These are phyloP conservation scores for Sphagnum tenellum DNA, from an alignment of 225 moss, liverwort and hornwort species.

Conservation along the genomic window DNA sequence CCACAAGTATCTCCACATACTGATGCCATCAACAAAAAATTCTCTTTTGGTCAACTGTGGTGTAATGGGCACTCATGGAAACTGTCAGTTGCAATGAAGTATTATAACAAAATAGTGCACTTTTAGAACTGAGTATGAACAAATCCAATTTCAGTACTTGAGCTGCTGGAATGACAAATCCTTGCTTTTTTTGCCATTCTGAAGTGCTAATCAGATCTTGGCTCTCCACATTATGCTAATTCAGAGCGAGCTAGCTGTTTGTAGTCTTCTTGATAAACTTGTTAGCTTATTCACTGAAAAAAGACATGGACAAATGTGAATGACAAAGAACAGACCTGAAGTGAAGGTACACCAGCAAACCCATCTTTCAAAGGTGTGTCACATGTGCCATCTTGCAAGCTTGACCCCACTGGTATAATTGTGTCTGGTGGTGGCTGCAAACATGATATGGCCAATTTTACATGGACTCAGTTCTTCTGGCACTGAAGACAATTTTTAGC, in stretches of 20 bases:
- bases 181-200: too few species aligned
- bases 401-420: conserved; percentile 58
- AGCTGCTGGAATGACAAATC: too few species aligned
- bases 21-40: conserved; percentile 18
- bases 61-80: too few species aligned
- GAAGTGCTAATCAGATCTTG: too few species aligned
- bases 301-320: background rate
- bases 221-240: too few species aligned
- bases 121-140: too few species aligned
- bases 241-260: too few species aligned
- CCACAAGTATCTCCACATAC: conserved; percentile 59
- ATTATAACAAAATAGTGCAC: too few species aligned
- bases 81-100: too few species aligned
- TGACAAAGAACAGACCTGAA: conserved; percentile 37
- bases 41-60: background rate
- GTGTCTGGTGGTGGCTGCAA: conserved; percentile 64
- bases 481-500: background rate
- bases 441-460: background rate
- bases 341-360: conserved; percentile 69
- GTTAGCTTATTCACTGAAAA: too few species aligned
- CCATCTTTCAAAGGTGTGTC: conserved; percentile 66
- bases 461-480: background rate
- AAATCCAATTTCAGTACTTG: too few species aligned
- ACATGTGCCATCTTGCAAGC: conserved; percentile 35
- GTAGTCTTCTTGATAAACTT: too few species aligned